Evolutionary conservation across 2,329 filamentous ascomycete genomes (phyloP).

Genomic region (Rugonectria rugulosa): DNA sequence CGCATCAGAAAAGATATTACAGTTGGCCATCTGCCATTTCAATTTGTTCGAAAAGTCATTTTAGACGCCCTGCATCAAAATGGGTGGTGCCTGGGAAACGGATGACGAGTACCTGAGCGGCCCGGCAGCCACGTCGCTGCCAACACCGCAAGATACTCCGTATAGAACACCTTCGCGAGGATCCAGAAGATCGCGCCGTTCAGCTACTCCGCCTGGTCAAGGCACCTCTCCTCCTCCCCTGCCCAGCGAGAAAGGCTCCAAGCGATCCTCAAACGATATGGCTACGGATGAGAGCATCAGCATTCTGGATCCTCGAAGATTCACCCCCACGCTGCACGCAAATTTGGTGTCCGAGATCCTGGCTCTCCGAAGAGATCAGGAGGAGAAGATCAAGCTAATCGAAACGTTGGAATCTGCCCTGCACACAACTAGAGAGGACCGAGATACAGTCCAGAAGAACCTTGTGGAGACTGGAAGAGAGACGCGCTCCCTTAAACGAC

Average conservation of each 20-base stretch:
- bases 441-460: constrained; percentile 72
- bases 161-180: constrained; percentile 75
- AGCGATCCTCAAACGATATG: constrained; percentile 65
- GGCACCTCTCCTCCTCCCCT: constrained; percentile 66
- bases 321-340: constrained; percentile 94
- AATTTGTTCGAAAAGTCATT: not conserved
- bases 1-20: too few relatives aligned
- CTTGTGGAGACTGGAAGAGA: constrained; percentile 75
- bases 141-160: constrained; percentile 75
- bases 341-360: constrained; percentile 95
- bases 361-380: constrained; percentile 83
- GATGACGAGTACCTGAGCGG: constrained; percentile 67
- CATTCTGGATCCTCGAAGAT: constrained; percentile 86
- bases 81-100: constrained; percentile 66
- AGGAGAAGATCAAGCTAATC: constrained; percentile 87
- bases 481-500: constrained; percentile 79
- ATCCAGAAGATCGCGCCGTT: constrained; percentile 69
- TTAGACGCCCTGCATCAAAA: constrained; percentile 40
- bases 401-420: constrained; percentile 82
- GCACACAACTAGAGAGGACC: constrained; percentile 75
- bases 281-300: constrained; percentile 72
- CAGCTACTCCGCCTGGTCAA: constrained; percentile 67
- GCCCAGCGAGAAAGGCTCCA: constrained; percentile 53
- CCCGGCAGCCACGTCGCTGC: constrained; percentile 65
- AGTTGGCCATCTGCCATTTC: not conserved